Conservation (phyloP, 768 basidiomycete genomes). For the Amanita pallidorosea region DNA sequence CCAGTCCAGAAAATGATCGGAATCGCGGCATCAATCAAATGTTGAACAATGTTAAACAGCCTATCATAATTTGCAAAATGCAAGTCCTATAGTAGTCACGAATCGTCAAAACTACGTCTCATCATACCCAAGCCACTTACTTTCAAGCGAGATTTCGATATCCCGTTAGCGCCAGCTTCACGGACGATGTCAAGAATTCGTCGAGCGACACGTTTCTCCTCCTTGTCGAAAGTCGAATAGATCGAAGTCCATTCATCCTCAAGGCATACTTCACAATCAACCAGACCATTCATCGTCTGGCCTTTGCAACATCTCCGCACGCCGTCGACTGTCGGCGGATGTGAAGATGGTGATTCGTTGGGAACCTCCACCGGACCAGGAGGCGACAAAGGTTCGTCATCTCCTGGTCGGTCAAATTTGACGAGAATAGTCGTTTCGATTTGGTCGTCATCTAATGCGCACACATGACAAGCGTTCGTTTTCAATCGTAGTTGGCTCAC, state of each 20-base stretch:
- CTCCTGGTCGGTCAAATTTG: conserved; percentile 16
- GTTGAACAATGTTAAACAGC: conserved; percentile 23
- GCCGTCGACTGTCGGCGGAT: conserved; percentile 34
- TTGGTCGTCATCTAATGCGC: conserved; percentile 65
- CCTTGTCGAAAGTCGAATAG: conserved; percentile 15
- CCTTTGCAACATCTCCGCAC: conserved; percentile 37
- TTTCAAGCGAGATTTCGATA: conserved; percentile 24
- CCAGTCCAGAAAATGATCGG: conserved; percentile 63
- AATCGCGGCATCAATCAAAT: conserved; percentile 32
- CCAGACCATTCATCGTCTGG: conserved; percentile 18
- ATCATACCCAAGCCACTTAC: conserved; percentile 16
- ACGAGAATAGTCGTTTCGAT: conserved; percentile 61
- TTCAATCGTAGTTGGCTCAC: conserved; percentile 24
- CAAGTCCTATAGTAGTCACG: conserved; percentile 8
- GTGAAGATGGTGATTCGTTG: conserved; percentile 15
- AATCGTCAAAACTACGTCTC: conserved; percentile 3
- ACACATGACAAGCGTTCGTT: not conserved
- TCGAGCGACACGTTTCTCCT: conserved; percentile 18
- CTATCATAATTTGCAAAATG: conserved; percentile 12
- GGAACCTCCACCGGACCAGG: conserved; percentile 10
- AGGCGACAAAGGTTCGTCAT: conserved; percentile 11
- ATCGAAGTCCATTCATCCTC: conserved; percentile 27
- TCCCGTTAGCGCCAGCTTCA: conserved; percentile 26
- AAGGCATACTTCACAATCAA: conserved; percentile 36
- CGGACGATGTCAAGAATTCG: conserved; percentile 26